Evolutionary conservation across 2,329 filamentous ascomycete species (phyloP), one percentile per base, ranked within the genome.

Genomic region (Metarhizium brunneum): DNA sequence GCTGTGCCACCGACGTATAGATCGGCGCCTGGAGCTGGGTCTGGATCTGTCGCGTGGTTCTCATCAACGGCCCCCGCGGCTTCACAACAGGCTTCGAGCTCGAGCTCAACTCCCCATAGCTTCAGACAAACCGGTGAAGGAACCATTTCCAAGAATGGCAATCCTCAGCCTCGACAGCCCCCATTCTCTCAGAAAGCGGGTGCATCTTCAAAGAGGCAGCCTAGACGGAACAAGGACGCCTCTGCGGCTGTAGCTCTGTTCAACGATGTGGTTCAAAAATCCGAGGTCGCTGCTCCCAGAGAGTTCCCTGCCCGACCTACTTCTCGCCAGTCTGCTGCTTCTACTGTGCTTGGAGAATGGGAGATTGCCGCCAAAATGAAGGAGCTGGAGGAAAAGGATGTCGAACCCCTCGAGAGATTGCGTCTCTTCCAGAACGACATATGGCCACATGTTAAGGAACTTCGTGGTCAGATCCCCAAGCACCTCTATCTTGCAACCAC

Each of bases 201-300:
- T 6, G 60, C 56, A 25, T 29, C 50, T 13, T 40, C 40, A 54
- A 52, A 25, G 35, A 59, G 6, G 48, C 55, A 13, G 29, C 54
- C 4, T 18, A 29, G 38, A 7, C 29, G 18, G 2, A 62, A 52
- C 10, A 10, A 50, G 6, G 36, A 57, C 0, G 54, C 63, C 40
- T 65, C 65, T 8, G 56, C 65, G 4, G 65, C 68, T 30, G 47
- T 71, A 42, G 68, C 66, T 1, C 57, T 71, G 16, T 72, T 71
- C 64, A 68, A 70, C 49, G 66, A 71, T 13, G 68, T 71, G n/a
- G 67, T 71, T 52, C 64, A 61, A 14, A 52, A 50, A 49, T 20
- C 54, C 16, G 54, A 52, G 18, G 38, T 43, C 36, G 13, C 40
- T 18, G 47, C 25, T 13, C n/a, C 29, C 47, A 30, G n/a, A 18